Conservation (phyloP, 768 basidiomycete genomes). For the Psilocybe azurescens region DNA sequence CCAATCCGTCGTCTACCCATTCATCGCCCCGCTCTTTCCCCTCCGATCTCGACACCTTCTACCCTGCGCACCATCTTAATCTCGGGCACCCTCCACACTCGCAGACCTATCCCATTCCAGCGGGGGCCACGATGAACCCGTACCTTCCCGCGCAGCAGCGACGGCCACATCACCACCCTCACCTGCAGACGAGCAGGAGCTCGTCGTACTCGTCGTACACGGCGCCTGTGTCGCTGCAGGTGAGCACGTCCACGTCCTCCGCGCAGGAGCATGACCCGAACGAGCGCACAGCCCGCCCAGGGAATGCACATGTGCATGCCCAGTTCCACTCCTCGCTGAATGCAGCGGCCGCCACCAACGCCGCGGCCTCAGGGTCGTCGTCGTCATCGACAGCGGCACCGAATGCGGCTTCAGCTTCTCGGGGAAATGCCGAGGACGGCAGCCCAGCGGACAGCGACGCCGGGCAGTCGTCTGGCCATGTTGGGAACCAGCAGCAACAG, state of each 20-base stretch:
- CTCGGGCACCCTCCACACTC: conserved; percentile 30
- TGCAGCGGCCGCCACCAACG: conserved; percentile 11
- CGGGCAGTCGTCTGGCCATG: conserved; percentile 3
- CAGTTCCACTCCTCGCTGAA: conserved; percentile 40
- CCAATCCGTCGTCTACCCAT: conserved; percentile 41
- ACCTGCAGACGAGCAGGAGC: conserved; percentile 20
- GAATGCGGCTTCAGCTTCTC: neutral
- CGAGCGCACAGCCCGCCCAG: conserved; percentile 54
- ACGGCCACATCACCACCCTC: conserved; percentile 20
- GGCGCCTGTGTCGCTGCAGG: conserved; percentile 37
- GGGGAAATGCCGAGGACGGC: conserved; percentile 6
- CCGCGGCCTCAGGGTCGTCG: conserved; percentile 5
- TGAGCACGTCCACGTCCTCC: conserved; percentile 43
- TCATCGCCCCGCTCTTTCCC: conserved; percentile 35
- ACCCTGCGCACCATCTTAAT: conserved; percentile 17
- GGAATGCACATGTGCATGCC: conserved; percentile 50
- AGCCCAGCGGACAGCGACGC: neutral
- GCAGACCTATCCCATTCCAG: conserved; percentile 33
- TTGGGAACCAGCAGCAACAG: neutral
- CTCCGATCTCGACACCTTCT: conserved; percentile 29
- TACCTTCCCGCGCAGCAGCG: conserved; percentile 27
- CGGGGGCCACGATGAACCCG: conserved; percentile 20
- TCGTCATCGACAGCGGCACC: conserved; percentile 12
- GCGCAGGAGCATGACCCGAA: conserved; percentile 47
- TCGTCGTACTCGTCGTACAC: conserved; percentile 30